Evolutionary conservation across 768 basidiomycete species (phyloP).

Genomic region (Suillus hirtellus): DNA sequence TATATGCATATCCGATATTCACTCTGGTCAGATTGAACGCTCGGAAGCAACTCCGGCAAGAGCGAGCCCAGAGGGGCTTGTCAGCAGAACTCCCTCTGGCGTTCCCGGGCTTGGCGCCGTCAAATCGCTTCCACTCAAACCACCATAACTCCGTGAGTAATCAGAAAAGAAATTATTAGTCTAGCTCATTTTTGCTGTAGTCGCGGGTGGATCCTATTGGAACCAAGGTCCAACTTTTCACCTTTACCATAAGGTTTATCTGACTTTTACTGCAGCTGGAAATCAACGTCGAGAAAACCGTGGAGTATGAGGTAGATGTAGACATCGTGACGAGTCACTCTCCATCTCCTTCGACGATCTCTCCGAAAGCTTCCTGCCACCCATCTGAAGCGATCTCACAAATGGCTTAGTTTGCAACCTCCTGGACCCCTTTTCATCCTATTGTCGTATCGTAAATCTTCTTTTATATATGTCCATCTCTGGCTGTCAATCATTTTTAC

Average conservation of each 20-base stretch:
- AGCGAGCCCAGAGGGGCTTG: slow-evolving; percentile 27
- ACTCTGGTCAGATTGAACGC: slow-evolving; percentile 35
- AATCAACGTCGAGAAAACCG: slow-evolving; percentile 31
- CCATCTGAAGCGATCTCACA: neutral
- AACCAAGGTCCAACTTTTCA: slow-evolving; percentile 22
- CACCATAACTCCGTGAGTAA: neutral
- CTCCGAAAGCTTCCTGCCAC: neutral
- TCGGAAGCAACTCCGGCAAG: slow-evolving; percentile 33
- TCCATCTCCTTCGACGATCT: neutral
- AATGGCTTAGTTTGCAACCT: neutral
- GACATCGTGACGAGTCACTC: neutral
- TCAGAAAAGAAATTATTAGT: neutral
- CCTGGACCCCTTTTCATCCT: neutral
- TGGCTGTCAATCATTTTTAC: slow-evolving; percentile 1
- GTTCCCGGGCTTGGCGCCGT: slow-evolving; percentile 21
- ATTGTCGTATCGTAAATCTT: neutral
- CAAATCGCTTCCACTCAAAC: slow-evolving; percentile 18
- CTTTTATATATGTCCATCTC: neutral
- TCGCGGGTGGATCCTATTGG: slow-evolving; percentile 15
- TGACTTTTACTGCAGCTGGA: slow-evolving; percentile 21
- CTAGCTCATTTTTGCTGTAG: slow-evolving; percentile 9
- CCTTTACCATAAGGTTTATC: neutral
- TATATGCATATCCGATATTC: neutral
- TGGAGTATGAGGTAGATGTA: slow-evolving; percentile 25
- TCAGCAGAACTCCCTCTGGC: slow-evolving; percentile 31